phyloP scores from a whole-genome alignment of 192 early-diverging fungal genomes.

The Mortierella hygrophila region DNA sequence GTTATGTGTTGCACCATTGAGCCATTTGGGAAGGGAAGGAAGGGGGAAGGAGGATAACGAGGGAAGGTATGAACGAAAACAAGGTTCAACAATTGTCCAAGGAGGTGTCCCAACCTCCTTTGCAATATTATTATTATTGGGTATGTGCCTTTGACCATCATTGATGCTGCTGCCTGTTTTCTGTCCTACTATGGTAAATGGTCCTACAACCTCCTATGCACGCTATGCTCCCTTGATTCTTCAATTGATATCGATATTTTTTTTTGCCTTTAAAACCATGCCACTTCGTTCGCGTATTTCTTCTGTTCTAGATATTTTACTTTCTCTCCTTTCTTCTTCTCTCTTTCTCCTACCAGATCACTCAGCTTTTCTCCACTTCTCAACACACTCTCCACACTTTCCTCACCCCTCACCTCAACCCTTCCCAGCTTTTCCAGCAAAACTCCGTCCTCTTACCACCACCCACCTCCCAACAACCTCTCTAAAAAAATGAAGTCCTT shows the following conservation, averaged over 20 bases:
- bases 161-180: not conserved
- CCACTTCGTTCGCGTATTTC: not conserved
- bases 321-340: not conserved
- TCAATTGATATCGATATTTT: not conserved
- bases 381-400: not conserved
- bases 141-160: no score
- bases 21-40: not conserved
- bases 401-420: not conserved
- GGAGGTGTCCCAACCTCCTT: not conserved
- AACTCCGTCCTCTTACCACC: not conserved
- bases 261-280: not conserved
- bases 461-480: not conserved
- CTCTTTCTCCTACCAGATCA: not conserved
- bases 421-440: not conserved
- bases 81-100: not conserved
- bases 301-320: not conserved
- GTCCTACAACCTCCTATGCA: not conserved
- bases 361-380: not conserved
- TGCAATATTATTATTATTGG: not conserved
- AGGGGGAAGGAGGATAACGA: not conserved
- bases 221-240: not conserved
- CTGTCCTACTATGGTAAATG: not conserved
- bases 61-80: not conserved
- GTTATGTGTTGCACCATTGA: not conserved
- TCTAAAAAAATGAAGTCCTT: conserved; percentile 8